Conservation (phyloP, 2,329 filamentous ascomycete genomes). For the Beauveria sp. region DNA sequence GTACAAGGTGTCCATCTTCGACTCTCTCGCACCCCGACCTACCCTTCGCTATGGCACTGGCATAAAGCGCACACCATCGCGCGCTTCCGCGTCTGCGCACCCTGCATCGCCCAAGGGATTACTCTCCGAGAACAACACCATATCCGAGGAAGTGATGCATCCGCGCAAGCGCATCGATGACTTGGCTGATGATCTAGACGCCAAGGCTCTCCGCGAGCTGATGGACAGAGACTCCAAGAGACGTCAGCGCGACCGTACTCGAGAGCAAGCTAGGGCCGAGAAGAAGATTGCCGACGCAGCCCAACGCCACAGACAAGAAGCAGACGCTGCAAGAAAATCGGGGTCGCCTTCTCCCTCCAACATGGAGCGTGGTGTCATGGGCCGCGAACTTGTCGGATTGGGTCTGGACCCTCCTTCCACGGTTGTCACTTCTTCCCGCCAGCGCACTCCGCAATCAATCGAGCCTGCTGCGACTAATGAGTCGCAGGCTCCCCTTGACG, state of each 20-base stretch:
- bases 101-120: slow-evolving; percentile 45
- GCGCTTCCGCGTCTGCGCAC: slow-evolving; percentile 38
- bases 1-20: slow-evolving; percentile 73
- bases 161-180: slow-evolving; percentile 58
- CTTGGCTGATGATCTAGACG: slow-evolving; percentile 78
- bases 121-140: slow-evolving; percentile 42
- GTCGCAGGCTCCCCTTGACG: slow-evolving; percentile 17
- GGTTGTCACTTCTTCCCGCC: slow-evolving; percentile 49
- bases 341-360: slow-evolving; percentile 48
- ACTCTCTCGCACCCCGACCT: slow-evolving; percentile 77
- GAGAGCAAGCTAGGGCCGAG: slow-evolving; percentile 60
- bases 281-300: slow-evolving; percentile 57
- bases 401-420: slow-evolving; percentile 49
- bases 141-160: slow-evolving; percentile 53
- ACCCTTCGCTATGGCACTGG: slow-evolving; percentile 68
- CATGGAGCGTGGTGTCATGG: slow-evolving; percentile 53
- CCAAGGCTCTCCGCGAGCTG: slow-evolving; percentile 74
- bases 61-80: slow-evolving; percentile 46
- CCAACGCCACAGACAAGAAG: slow-evolving; percentile 56
- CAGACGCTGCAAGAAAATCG: slow-evolving; percentile 44
- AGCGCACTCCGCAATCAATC: slow-evolving; percentile 23
- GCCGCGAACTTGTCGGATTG: slow-evolving; percentile 49
- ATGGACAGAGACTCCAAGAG: slow-evolving; percentile 85
- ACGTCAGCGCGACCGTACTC: slow-evolving; percentile 63
- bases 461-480: slow-evolving; percentile 20